phyloP scores from a whole-genome alignment of 495 filamentous ascomycete genomes.

The Chaetomidium leptoderma region DNA sequence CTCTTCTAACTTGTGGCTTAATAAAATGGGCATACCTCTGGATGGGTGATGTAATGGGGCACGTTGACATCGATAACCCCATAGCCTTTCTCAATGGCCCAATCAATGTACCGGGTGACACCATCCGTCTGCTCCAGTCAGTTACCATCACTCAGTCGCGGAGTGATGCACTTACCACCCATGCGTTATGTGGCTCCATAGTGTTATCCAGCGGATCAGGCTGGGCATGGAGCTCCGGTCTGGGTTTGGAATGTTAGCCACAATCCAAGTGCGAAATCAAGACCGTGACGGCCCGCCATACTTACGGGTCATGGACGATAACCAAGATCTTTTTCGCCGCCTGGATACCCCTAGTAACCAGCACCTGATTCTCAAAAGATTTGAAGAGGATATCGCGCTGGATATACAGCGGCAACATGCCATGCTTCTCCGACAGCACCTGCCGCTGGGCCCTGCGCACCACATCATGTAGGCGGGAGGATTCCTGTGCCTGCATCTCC shows the following conservation, averaged over 20 bases:
- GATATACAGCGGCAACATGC: constrained; percentile 72
- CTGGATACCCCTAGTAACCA: constrained; percentile 59
- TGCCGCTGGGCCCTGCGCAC: constrained; percentile 69
- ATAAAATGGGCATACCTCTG: constrained; percentile 39
- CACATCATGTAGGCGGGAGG: constrained; percentile 55
- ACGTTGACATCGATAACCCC: constrained; percentile 87
- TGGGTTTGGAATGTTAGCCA: constrained; percentile 33
- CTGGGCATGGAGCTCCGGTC: constrained; percentile 65
- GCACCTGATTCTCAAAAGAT: constrained; percentile 82
- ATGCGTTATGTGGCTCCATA: constrained; percentile 76
- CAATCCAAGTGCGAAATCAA: neutral
- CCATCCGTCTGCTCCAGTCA: constrained; percentile 65
- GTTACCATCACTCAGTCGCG: constrained; percentile 5
- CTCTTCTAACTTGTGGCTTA: no score
- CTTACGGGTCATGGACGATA: constrained; percentile 79
- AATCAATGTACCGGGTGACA: constrained; percentile 71
- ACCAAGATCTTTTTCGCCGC: constrained; percentile 55
- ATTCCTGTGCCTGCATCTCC: constrained; percentile 34
- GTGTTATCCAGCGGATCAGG: constrained; percentile 64
- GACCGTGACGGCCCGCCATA: constrained; percentile 1
- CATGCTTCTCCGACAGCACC: constrained; percentile 61
- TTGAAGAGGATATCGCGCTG: constrained; percentile 64
- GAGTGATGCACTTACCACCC: constrained; percentile 58
- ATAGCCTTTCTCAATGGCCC: constrained; percentile 68
- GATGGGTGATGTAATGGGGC: constrained; percentile 61